Percentiles rank a stretch among this genome's conserved stretches.
Conservation (phyloP, 495 filamentous ascomycete genomes). For the Penicillium lividum region DNA sequence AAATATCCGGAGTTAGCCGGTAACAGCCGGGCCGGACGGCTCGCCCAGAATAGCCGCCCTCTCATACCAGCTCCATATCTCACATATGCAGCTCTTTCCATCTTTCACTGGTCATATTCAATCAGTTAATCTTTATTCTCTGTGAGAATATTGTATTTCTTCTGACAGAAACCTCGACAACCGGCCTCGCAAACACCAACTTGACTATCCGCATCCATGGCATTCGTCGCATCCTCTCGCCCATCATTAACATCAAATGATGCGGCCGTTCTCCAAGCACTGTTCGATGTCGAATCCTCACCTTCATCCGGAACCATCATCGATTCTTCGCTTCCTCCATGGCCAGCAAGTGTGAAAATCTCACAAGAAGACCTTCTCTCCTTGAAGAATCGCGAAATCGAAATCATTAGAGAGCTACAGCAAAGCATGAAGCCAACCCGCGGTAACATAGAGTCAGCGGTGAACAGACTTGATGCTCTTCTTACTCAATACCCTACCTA, state of each 20-base stretch:
- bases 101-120: background rate
- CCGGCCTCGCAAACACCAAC: background rate
- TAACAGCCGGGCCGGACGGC: conserved; percentile 20
- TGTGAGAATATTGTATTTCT: background rate
- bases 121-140: background rate
- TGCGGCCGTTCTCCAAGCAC: conserved; percentile 68
- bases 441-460: conserved; percentile 30
- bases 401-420: conserved; percentile 36
- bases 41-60: background rate
- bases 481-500: conserved; percentile 63
- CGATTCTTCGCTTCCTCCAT: conserved; percentile 57
- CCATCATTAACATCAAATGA: conserved; percentile 67
- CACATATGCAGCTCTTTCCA: background rate
- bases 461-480: conserved; percentile 52
- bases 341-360: conserved; percentile 47
- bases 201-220: conserved; percentile 12
- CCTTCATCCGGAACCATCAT: conserved; percentile 55
- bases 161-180: background rate
- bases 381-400: conserved; percentile 31
- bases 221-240: conserved; percentile 44
- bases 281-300: conserved; percentile 77
- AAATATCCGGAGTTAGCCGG: conserved; percentile 26
- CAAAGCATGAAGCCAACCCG: conserved; percentile 9
- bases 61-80: background rate
- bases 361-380: conserved; percentile 20